Conservation (phyloP, 2,329 filamentous ascomycete species). For the Thielaviopsis cerberus region DNA sequence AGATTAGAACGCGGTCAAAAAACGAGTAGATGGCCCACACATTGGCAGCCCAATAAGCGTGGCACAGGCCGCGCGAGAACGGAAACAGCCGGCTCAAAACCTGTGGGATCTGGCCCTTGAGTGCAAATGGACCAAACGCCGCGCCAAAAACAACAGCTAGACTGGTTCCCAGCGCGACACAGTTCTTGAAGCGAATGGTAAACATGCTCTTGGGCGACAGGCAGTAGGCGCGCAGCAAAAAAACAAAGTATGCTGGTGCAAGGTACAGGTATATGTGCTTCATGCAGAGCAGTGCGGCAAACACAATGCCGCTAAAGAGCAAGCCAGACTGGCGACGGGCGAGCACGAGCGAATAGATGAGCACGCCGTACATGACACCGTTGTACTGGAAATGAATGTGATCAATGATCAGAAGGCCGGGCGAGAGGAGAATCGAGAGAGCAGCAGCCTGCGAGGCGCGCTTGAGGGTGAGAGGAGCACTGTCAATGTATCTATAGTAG, state of each 20-base stretch:
- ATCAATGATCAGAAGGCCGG: slow-evolving; percentile 88
- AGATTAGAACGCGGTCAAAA: slow-evolving; percentile 63
- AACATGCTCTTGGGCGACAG: slow-evolving; percentile 61
- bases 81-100: slow-evolving; percentile 74
- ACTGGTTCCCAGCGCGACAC: slow-evolving; percentile 60
- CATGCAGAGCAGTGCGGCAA: slow-evolving; percentile 72
- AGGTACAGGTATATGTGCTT: slow-evolving; percentile 98
- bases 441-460: slow-evolving; percentile 69
- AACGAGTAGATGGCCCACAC: slow-evolving; percentile 96
- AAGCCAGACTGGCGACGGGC: slow-evolving; percentile 59
- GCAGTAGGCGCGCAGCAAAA: slow-evolving; percentile 75
- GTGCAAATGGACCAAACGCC: slow-evolving; percentile 80
- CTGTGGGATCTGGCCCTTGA: slow-evolving; percentile 68
- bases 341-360: slow-evolving; percentile 71
- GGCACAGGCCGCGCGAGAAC: slow-evolving; percentile 81
- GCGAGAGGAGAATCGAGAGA: slow-evolving; percentile 76
- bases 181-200: slow-evolving; percentile 58
- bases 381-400: slow-evolving; percentile 99
- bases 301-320: slow-evolving; percentile 61
- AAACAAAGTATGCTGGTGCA: slow-evolving; percentile 89
- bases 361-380: slow-evolving; percentile 80
- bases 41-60: slow-evolving; percentile 97
- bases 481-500: slow-evolving; percentile 60
- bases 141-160: slow-evolving; percentile 52
- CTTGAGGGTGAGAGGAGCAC: slow-evolving; percentile 44